Base-by-base conservation (phyloP, 2,329 filamentous ascomycete genomes). In the Penicillium freii region DNA sequence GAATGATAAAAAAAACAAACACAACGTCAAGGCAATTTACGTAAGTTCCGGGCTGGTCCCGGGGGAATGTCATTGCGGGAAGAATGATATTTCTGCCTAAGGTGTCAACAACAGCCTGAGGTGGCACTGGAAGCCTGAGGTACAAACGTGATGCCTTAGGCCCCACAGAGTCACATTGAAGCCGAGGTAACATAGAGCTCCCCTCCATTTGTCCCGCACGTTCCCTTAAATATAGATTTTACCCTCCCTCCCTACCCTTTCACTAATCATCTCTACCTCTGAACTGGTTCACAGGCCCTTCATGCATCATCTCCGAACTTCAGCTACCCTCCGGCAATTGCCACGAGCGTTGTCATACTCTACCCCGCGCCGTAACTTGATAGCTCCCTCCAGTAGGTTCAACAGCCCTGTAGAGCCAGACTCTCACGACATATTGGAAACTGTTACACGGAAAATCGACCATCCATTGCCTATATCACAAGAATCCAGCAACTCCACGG, bases 1-100 rank as follows among this genome's bases (percentile, higher is more conserved):
- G 51, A 62, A 60, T 59, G 63, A 54, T n/a, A 46, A 49, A 59
- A 59, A 61, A 57, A 45, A 51, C 19, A 55, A 44, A 47, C 34
- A 34, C 21, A 25, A 34, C 31, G 17, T 45, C 39, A 33, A 45
- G 43, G 39, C n/a, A 44, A 56, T 51, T 66, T 65, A 65, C 58
- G 64, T 62, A 64, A 64, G 51, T 38, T 17, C 40, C 50, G 27
- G 11, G 10, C 11, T 19, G n/a, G 31, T 11, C 39, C 51, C 17
- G 40, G 8, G 23, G 36, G 19, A 31, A 49, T 36, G 46, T 38
- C 46, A 38, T 49, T 7, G 21, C 39, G 5, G 10, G n/a, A 39
- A 25, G 29, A 36, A 36, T 43, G 38, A 51, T 17, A 27, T 7
- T 10, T 0, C 4, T 15, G 50, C 39, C 50, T 52, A n/a, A 45